Conservation (phyloP, 1,284 basidiomycete species). For the Pseudozyma flocculosa region DNA sequence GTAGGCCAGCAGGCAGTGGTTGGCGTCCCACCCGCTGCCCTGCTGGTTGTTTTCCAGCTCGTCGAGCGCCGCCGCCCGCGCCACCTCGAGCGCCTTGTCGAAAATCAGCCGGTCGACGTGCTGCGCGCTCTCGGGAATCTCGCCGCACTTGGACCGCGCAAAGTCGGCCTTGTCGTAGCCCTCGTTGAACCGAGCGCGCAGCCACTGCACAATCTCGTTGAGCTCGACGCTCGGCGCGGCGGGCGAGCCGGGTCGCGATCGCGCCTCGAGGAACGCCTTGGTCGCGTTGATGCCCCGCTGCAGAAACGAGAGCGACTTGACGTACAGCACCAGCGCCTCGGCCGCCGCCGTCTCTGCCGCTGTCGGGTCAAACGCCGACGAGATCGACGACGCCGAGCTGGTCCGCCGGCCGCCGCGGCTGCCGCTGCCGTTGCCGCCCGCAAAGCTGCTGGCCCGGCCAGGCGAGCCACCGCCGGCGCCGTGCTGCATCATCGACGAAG, state of each 20-base stretch:
- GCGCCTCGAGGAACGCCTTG: conserved; percentile 59
- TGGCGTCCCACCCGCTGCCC: conserved; percentile 67
- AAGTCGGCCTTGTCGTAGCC: conserved; percentile 65
- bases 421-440: conserved; percentile 10
- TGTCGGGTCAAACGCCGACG: conserved; percentile 22
- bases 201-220: conserved; percentile 66
- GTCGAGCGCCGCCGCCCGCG: conserved; percentile 84
- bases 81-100: conserved; percentile 65
- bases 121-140: conserved; percentile 60
- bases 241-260: conserved; percentile 31
- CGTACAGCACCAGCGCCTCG: conserved; percentile 84
- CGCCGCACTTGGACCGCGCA: conserved; percentile 61
- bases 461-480: conserved; percentile 18
- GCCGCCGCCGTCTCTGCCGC: conserved; percentile 61
- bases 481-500: conserved; percentile 3
- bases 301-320: conserved; percentile 87
- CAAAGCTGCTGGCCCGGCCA: conserved; percentile 11
- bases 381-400: conserved; percentile 25
- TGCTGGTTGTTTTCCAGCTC: conserved; percentile 68
- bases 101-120: conserved; percentile 64
- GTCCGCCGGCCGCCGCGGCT: conserved; percentile 6
- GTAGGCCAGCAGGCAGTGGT: conserved; percentile 85
- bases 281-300: conserved; percentile 73
- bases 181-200: conserved; percentile 65
- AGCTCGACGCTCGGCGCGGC: conserved; percentile 61